Conservation (phyloP, 768 basidiomycete species). For the Cubamyces lactineus region DNA sequence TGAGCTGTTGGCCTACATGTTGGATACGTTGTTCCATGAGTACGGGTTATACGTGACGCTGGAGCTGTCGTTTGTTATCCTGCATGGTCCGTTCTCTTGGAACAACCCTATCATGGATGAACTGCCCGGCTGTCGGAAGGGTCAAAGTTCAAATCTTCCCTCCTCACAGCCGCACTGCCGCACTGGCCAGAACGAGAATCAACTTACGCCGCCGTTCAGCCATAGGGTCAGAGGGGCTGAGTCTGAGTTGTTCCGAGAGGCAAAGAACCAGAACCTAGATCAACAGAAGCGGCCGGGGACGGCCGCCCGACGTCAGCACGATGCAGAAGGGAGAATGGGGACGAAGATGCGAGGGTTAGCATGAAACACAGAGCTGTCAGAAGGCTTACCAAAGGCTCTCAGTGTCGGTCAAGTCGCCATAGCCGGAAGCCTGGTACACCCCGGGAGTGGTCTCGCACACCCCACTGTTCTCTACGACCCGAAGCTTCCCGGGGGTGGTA, state of each 20-base stretch:
- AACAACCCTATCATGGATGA: constrained; percentile 44
- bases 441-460: constrained; percentile 68
- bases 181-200: not conserved
- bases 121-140: constrained; percentile 38
- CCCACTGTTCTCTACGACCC: constrained; percentile 62
- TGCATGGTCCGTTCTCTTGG: constrained; percentile 46
- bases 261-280: constrained; percentile 71
- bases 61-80: constrained; percentile 57
- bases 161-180: not conserved
- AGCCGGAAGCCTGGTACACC: constrained; percentile 65
- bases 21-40: constrained; percentile 62
- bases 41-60: constrained; percentile 54
- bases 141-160: not conserved
- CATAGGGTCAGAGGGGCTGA: constrained; percentile 65
- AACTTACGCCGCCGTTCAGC: constrained; percentile 59
- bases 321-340: not conserved
- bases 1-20: constrained; percentile 39
- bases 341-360: constrained; percentile 3
- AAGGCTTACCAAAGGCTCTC: constrained; percentile 58
- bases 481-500: constrained; percentile 50
- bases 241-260: constrained; percentile 59
- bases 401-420: constrained; percentile 57
- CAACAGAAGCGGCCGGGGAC: not conserved
- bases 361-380: not conserved
- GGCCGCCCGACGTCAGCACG: constrained; percentile 7